A percentile compares a stretch with the other conserved stretches of the same genome.
These are phyloP conservation scores for Lagerstroemia speciosa DNA, from an alignment of 345 rosid genomes.

Conservation along the genomic window DNA sequence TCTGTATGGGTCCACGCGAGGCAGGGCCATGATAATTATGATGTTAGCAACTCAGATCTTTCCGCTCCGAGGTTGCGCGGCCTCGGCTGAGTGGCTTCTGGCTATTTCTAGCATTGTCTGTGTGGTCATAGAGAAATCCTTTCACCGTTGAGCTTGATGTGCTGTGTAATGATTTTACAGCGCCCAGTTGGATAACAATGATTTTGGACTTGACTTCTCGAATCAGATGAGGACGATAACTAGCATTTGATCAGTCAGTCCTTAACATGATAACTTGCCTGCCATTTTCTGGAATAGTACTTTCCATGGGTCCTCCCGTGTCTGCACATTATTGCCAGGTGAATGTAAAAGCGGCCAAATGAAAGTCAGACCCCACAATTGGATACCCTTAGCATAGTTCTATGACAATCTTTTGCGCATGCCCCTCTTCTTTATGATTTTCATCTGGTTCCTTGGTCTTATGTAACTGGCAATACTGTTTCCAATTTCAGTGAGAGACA, in stretches of 20 bases:
- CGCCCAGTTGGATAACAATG: background rate
- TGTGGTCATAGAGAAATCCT: background rate
- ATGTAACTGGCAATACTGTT: background rate
- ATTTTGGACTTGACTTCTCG: background rate
- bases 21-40: background rate
- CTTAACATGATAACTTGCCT: background rate
- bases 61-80: background rate
- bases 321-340: background rate
- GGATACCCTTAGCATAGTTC: background rate
- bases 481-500: background rate
- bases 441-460: background rate
- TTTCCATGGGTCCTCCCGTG: background rate
- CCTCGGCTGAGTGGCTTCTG: background rate
- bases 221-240: background rate
- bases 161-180: background rate
- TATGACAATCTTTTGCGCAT: background rate
- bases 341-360: background rate
- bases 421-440: background rate
- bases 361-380: background rate
- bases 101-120: background rate
- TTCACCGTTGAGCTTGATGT: background rate
- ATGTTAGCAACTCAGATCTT: background rate
- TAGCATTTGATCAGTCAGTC: background rate
- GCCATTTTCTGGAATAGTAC: background rate
- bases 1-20: background rate